Conservation (phyloP, 2,329 filamentous ascomycete species). For the Colletotrichum sp. region DNA sequence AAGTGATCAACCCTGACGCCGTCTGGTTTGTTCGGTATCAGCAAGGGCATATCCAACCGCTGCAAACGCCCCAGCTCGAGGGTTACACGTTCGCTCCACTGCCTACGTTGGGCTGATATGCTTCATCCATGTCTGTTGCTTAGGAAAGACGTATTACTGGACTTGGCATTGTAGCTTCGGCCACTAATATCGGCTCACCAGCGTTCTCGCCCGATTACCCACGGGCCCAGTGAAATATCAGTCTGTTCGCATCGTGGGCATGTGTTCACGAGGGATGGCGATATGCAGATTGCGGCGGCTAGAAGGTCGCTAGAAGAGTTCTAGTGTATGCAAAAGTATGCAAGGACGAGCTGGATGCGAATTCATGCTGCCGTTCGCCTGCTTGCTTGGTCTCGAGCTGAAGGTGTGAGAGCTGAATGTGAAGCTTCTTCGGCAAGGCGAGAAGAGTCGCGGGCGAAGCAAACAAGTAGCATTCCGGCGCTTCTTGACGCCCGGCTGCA, state of each 20-base stretch:
- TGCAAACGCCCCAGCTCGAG: conserved; percentile 45
- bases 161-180: neutral
- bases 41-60: conserved; percentile 41
- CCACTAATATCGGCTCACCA: neutral
- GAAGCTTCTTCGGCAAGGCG: neutral
- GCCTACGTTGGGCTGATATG: neutral
- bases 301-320: conserved; percentile 4
- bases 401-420: neutral
- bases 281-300: neutral
- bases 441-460: neutral
- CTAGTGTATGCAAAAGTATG: neutral
- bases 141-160: neutral
- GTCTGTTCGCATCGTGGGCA: neutral
- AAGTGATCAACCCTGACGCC: conserved; percentile 72
- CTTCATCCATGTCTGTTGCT: neutral
- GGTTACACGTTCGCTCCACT: conserved; percentile 41
- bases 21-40: conserved; percentile 73
- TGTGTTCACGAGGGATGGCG: neutral
- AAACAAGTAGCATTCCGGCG: neutral
- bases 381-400: neutral
- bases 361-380: neutral
- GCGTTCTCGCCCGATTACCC: neutral
- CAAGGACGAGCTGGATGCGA: neutral
- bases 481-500: neutral
- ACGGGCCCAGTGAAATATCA: neutral